Evolutionary conservation across 495 filamentous ascomycete species (phyloP).

Genomic region (Lasiosphaeris hirsuta): DNA sequence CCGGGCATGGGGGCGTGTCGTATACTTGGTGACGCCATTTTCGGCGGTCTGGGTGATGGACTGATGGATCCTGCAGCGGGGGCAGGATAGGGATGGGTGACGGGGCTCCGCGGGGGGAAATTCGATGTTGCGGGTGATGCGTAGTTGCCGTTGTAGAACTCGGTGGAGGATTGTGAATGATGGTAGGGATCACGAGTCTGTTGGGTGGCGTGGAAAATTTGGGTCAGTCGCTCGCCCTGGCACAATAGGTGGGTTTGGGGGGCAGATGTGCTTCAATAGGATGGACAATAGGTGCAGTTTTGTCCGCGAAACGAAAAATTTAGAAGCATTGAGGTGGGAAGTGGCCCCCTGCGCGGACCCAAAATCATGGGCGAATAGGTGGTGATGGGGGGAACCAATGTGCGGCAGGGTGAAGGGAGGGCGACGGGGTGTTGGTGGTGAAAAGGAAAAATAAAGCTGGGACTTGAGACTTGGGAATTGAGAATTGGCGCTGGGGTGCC

Average conservation of each 20-base stretch:
- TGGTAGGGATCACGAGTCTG: slow-evolving; percentile 53
- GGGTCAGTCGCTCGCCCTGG: slow-evolving; percentile 17
- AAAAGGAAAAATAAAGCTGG: slow-evolving; percentile 12
- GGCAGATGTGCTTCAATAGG: background rate
- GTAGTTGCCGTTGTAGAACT: slow-evolving; percentile 55
- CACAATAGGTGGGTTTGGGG: slow-evolving; percentile 2
- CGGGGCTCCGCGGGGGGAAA: slow-evolving; percentile 54
- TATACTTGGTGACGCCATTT: slow-evolving; percentile 49
- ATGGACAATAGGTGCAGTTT: background rate
- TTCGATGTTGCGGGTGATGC: slow-evolving; percentile 54
- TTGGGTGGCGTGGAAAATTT: slow-evolving; percentile 16
- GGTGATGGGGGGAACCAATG: background rate
- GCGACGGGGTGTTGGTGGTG: slow-evolving; percentile 11
- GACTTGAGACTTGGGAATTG: slow-evolving; percentile 11
- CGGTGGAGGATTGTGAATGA: slow-evolving; percentile 39
- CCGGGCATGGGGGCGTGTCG: slow-evolving; percentile 42
- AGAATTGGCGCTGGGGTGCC: slow-evolving; percentile 17
- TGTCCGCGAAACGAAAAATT: slow-evolving; percentile 9
- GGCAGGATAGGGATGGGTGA: slow-evolving; percentile 52
- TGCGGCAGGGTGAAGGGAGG: background rate
- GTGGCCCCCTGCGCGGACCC: background rate
- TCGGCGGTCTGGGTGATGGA: slow-evolving; percentile 49
- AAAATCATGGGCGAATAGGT: background rate
- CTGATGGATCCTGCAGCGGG: slow-evolving; percentile 51
- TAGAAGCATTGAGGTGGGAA: background rate